Conservation (phyloP, 768 basidiomycete species). For the Boletellus ananiceps region DNA sequence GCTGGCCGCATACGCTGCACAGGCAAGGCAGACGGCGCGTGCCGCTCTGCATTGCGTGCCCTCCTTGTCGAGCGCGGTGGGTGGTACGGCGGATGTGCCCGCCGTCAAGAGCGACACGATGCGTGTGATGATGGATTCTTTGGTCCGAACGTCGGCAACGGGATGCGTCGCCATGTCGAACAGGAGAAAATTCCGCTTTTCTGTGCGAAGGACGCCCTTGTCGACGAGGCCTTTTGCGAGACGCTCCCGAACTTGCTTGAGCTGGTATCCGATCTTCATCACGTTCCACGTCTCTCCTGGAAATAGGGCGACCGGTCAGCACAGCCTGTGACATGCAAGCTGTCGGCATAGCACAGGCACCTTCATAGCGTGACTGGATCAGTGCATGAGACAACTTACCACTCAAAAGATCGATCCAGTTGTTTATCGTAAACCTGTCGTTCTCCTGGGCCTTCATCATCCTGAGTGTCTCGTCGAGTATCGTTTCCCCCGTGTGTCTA, state of each 20-base stretch:
- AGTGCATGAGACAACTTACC: slow-evolving; percentile 43
- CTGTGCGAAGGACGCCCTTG: slow-evolving; percentile 97
- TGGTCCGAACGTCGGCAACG: slow-evolving; percentile 87
- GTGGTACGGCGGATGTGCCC: slow-evolving; percentile 75
- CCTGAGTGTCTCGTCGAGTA: slow-evolving; percentile 90
- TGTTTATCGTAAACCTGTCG: slow-evolving; percentile 61
- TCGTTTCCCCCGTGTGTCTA: slow-evolving; percentile 90
- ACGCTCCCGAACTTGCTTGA: slow-evolving; percentile 97
- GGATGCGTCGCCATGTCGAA: slow-evolving; percentile 99
- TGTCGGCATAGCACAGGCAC: background rate
- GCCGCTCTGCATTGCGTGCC: slow-evolving; percentile 75
- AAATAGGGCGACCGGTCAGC: background rate
- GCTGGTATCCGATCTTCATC: slow-evolving; percentile 98
- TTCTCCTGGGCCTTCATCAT: slow-evolving; percentile 85
- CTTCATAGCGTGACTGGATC: background rate
- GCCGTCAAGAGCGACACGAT: slow-evolving; percentile 75
- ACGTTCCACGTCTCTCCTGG: slow-evolving; percentile 99
- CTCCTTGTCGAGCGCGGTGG: slow-evolving; percentile 68
- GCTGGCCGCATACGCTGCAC: slow-evolving; percentile 89
- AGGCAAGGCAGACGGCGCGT: slow-evolving; percentile 81
- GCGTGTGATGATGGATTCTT: slow-evolving; percentile 78
- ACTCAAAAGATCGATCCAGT: slow-evolving; percentile 92
- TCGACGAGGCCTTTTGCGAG: slow-evolving; percentile 96
- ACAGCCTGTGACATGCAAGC: background rate
- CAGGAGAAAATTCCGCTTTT: slow-evolving; percentile 96